Evolutionary conservation across 164 flowering plant genomes (phyloP).

Genomic region (Kingdonia uniflora): DNA sequence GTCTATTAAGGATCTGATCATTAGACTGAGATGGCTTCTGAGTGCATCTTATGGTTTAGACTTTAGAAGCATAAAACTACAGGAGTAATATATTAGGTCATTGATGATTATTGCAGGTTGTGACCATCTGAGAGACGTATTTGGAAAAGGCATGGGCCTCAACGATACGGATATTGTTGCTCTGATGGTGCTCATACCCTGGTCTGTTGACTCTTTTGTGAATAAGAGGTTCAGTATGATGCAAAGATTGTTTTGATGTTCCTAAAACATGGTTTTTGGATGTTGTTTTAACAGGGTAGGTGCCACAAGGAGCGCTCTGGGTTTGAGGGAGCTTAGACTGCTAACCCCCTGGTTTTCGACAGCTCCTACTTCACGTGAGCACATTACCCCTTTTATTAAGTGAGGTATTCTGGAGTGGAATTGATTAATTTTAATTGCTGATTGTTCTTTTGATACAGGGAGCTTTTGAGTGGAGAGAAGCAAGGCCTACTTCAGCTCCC

Average conservation of each 20-base stretch:
- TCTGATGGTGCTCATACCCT: conserved; percentile 81
- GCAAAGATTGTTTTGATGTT: too few relatives aligned
- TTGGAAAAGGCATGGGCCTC: conserved; percentile 67
- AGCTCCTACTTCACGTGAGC: conserved; percentile 72
- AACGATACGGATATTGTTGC: conserved; percentile 90
- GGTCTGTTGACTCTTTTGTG: conserved; percentile 32
- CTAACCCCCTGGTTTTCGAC: conserved; percentile 67
- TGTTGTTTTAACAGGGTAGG: conserved; percentile 40
- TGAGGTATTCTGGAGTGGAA: neutral
- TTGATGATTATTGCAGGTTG: conserved; percentile 35
- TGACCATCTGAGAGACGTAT: conserved; percentile 65
- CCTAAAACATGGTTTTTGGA: neutral
- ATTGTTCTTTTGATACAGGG: conserved; percentile 30
- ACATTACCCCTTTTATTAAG: neutral
- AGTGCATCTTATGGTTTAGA: too few relatives aligned
- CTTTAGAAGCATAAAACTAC: too few relatives aligned
- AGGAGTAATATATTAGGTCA: too few relatives aligned
- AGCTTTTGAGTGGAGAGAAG: conserved; percentile 49
- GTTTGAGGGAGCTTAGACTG: conserved; percentile 80
- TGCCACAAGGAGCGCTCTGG: conserved; percentile 81
- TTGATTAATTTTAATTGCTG: neutral
- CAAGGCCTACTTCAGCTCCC: conserved; percentile 65
- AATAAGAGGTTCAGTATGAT: neutral
- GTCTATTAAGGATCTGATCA: too few relatives aligned
- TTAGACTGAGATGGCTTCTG: too few relatives aligned